Conservation (phyloP, 1,139 yeast species). For the Scheffersomyces titani region DNA sequence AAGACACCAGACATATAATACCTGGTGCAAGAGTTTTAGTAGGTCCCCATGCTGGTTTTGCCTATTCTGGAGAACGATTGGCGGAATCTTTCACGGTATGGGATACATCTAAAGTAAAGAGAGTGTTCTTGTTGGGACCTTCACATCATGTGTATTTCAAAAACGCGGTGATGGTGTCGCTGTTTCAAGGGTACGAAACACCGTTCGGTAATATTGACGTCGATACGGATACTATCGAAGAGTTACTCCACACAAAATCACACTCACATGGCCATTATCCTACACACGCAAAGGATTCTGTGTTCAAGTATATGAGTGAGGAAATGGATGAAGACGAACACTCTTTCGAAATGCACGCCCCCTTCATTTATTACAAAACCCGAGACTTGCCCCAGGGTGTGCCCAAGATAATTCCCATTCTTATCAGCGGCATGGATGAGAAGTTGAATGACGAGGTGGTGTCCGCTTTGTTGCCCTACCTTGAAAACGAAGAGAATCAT, state of each 20-base stretch:
- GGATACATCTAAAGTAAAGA: constrained; percentile 57
- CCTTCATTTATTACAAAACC: constrained; percentile 60
- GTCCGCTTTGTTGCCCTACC: constrained; percentile 50
- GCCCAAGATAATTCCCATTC: constrained; percentile 72
- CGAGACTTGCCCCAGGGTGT: constrained; percentile 34
- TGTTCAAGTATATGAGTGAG: constrained; percentile 58
- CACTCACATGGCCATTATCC: constrained; percentile 10
- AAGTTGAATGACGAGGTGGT: constrained; percentile 49
- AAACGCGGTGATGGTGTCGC: constrained; percentile 57
- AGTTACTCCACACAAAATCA: constrained; percentile 27
- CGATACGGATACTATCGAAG: constrained; percentile 48
- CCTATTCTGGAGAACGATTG: constrained; percentile 76
- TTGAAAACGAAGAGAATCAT: constrained; percentile 58
- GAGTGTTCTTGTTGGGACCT: constrained; percentile 87
- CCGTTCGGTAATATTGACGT: constrained; percentile 79
- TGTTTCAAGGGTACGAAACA: constrained; percentile 62
- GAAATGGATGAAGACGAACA: constrained; percentile 84
- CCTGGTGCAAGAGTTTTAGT: constrained; percentile 64
- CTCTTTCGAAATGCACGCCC: constrained; percentile 93
- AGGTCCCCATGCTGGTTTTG: constrained; percentile 88
- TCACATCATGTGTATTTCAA: constrained; percentile 88
- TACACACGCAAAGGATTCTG: constrained; percentile 4
- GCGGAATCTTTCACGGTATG: constrained; percentile 77
- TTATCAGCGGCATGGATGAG: constrained; percentile 66
- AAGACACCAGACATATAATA: constrained; percentile 14